phyloP scores from a whole-genome alignment of 768 basidiomycete genomes.

The Suillus americanus region DNA sequence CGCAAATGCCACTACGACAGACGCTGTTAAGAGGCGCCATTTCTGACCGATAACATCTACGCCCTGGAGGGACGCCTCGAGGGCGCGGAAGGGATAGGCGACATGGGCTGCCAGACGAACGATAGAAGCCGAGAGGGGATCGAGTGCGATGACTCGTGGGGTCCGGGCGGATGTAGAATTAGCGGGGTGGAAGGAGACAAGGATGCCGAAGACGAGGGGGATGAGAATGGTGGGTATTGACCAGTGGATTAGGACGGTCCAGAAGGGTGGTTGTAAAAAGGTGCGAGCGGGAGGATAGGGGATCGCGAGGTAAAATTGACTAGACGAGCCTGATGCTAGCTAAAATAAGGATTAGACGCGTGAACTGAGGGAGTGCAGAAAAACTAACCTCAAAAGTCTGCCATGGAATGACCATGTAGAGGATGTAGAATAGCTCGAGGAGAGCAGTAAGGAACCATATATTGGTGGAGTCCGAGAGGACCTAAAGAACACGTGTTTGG shows the following conservation, averaged over 20 bases:
- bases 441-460: constrained; percentile 57
- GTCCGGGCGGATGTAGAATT: constrained; percentile 24
- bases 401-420: constrained; percentile 57
- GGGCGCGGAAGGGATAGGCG: constrained; percentile 50
- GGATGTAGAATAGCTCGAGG: constrained; percentile 53
- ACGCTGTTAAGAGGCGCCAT: constrained; percentile 56
- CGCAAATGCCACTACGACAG: constrained; percentile 60
- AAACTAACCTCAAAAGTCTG: constrained; percentile 39
- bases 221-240: constrained; percentile 57
- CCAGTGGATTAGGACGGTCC: constrained; percentile 62
- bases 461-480: constrained; percentile 64
- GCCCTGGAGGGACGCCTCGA: constrained; percentile 28
- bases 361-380: neutral
- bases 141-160: constrained; percentile 38
- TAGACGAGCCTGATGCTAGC: constrained; percentile 2
- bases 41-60: constrained; percentile 55
- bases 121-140: constrained; percentile 66
- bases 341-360: neutral
- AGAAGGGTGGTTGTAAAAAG: constrained; percentile 49
- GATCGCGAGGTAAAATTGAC: constrained; percentile 26
- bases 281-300: constrained; percentile 49
- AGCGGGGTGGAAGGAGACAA: constrained; percentile 63
- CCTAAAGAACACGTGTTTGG: constrained; percentile 32
- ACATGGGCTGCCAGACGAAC: constrained; percentile 59
- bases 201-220: constrained; percentile 53